Base-by-base conservation (phyloP, 2,329 filamentous ascomycete species). In the Cercospora brassicicola region DNA sequence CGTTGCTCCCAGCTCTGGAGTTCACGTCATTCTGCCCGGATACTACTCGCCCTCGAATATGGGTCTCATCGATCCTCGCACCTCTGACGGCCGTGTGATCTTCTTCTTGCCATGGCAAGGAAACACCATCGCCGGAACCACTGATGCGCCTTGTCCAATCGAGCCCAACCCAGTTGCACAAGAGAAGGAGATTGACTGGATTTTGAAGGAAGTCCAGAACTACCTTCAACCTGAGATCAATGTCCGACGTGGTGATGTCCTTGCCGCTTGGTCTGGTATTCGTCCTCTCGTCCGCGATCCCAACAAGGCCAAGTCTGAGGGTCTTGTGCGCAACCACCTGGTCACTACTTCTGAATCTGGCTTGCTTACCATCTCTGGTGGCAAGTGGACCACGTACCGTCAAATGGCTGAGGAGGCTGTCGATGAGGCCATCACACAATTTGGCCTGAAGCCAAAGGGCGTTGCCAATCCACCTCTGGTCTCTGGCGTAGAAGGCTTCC, bases 31-130 rank as follows among this genome's bases (percentile, higher is more conserved):
- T 71, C 87, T 96, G 2, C 93, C 93, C 23, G 92, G 92, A 59
- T 96, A 95, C 82, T 95, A 91, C 83, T 91, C 90, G 74, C 92
- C 92, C 53, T 86, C 89, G 20, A 90, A 93, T 76, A 95, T 96
- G 92, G 93, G 93, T 69, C 84, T 96, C 48, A 91, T 96, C 74
- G 93, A 96, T 75, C 92, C 93, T 4, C 88, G 89, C 48, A 95
- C 93, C 1, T 96, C 92, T 1, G 93, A 96, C 76, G 93, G 93
- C 20, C 88, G 93, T 78, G 93, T 96, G 60, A 94, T 96, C 76
- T 96, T 96, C 87, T 96, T 96, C 85, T 85, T 96, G 48, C 93
- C 93, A 23, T 96, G 93, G 93, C 92, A 96, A 82, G 92, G 92
- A 59, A 95, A 95, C 81, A 96, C 92, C 13, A 95, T 96, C 76